Percentiles rank a stretch among this genome's conserved stretches.
phyloP scores from a whole-genome alignment of 2,329 filamentous ascomycete species.

The Sporothrix schenckii region DNA sequence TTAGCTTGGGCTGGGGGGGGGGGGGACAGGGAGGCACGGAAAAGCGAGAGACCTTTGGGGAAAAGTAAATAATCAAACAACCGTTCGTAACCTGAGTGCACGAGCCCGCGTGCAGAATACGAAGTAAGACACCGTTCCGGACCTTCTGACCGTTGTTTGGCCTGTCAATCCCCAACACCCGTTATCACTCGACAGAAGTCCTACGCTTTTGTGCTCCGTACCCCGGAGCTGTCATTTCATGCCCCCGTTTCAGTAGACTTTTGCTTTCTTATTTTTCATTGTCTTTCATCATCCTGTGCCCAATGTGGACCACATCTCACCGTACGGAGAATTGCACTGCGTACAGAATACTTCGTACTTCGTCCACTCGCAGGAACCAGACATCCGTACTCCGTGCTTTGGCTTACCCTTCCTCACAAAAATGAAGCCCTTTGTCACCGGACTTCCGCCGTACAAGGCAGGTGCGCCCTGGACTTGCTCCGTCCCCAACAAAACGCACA shows the following conservation, averaged over 20 bases:
- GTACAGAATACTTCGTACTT: no score
- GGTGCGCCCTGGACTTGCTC: background rate
- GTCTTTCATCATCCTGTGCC: background rate
- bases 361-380: constrained; percentile 11
- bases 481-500: constrained; percentile 25
- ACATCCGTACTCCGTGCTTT: background rate
- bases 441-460: constrained; percentile 20
- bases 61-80: constrained; percentile 10
- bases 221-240: background rate
- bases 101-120: constrained; percentile 3
- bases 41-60: constrained; percentile 1
- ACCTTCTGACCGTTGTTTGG: background rate
- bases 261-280: background rate
- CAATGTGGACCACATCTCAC: constrained; percentile 13
- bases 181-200: constrained; percentile 14
- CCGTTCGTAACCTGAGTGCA: constrained; percentile 6
- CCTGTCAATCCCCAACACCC: constrained; percentile 21
- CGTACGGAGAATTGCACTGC: background rate
- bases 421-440: background rate
- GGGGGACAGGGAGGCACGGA: constrained; percentile 9
- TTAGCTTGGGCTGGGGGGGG: constrained; percentile 25
- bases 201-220: constrained; percentile 1
- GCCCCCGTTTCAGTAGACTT: background rate
- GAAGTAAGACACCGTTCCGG: background rate
- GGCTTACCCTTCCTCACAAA: no score